Evolutionary conservation across 495 filamentous ascomycete genomes (phyloP).

Genomic region (Daldinia caldariorum): DNA sequence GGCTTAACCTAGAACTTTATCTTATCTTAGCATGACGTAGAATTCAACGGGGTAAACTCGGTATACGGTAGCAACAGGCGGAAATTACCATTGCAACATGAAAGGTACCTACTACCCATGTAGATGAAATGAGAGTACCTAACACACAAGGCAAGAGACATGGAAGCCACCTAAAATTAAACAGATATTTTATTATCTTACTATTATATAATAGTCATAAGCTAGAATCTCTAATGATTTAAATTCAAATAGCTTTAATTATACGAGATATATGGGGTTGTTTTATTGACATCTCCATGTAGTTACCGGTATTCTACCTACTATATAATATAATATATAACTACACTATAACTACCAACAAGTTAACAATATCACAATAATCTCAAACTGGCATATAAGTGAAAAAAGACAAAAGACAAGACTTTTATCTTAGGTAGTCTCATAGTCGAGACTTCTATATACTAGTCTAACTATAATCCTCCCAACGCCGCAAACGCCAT

Average conservation of each 20-base stretch:
- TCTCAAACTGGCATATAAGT: neutral
- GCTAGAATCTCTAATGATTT: too few relatives aligned
- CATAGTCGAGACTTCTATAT: neutral
- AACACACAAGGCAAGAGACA: too few relatives aligned
- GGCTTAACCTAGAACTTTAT: slow-evolving; percentile 22
- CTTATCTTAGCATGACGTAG: slow-evolving; percentile 40
- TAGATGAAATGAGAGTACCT: too few relatives aligned
- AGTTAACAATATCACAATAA: neutral
- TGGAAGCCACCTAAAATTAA: too few relatives aligned
- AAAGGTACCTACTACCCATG: too few relatives aligned
- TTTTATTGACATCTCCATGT: too few relatives aligned
- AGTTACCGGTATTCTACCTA: too few relatives aligned
- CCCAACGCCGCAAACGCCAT: slow-evolving; percentile 31
- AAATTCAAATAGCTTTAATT: too few relatives aligned
- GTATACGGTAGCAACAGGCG: neutral
- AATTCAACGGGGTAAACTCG: slow-evolving; percentile 10
- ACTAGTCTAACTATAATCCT: slow-evolving; percentile 12
- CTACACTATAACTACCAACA: neutral
- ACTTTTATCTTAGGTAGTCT: slow-evolving; percentile 14
- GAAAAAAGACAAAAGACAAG: neutral
- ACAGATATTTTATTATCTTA: too few relatives aligned
- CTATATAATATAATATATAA: too few relatives aligned
- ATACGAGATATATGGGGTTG: too few relatives aligned
- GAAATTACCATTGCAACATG: neutral
- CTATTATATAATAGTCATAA: too few relatives aligned